phyloP scores from a whole-genome alignment of 2,329 filamentous ascomycete species.

The Celoporthe dispersa region DNA sequence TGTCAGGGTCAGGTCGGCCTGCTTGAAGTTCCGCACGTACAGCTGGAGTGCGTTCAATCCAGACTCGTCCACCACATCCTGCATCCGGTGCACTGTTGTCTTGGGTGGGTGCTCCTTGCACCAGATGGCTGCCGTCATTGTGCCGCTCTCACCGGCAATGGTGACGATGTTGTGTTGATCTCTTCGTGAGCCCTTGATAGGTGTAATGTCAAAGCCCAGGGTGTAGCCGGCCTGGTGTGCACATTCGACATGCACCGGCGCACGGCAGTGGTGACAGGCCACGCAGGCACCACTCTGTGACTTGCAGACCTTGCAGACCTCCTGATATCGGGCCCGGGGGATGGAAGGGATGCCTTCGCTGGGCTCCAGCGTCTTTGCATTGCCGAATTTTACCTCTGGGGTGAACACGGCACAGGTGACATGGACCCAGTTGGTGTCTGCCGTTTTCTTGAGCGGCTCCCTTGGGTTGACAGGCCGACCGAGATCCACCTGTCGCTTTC shows the following conservation, averaged over 20 bases:
- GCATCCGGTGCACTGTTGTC: constrained; percentile 75
- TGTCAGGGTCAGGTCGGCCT: constrained; percentile 87
- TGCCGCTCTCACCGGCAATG: constrained; percentile 78
- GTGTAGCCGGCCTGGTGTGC: constrained; percentile 81
- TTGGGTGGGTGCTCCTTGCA: constrained; percentile 88
- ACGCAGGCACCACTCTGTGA: constrained; percentile 77
- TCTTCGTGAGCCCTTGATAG: constrained; percentile 85
- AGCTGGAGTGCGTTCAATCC: constrained; percentile 82
- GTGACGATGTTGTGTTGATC: constrained; percentile 81
- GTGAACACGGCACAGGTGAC: constrained; percentile 92
- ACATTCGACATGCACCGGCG: constrained; percentile 83
- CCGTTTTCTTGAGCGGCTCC: constrained; percentile 90
- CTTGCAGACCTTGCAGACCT: constrained; percentile 85
- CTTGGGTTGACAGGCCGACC: constrained; percentile 83
- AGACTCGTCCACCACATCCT: constrained; percentile 73
- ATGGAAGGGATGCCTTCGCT: constrained; percentile 91
- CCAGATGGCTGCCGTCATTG: constrained; percentile 85
- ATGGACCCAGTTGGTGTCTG: constrained; percentile 98
- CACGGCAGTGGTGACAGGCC: constrained; percentile 75
- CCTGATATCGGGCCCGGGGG: constrained; percentile 71
- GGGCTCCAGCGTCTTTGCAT: constrained; percentile 78
- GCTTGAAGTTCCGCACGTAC: constrained; percentile 89
- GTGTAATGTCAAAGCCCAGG: constrained; percentile 87
- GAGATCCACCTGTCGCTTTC: constrained; percentile 79
- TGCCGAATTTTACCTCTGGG: constrained; percentile 90